Evolutionary conservation across 129 eudicot genomes (phyloP), one percentile per base, ranked within the genome.

Genomic region (Escallonia herrerae): DNA sequence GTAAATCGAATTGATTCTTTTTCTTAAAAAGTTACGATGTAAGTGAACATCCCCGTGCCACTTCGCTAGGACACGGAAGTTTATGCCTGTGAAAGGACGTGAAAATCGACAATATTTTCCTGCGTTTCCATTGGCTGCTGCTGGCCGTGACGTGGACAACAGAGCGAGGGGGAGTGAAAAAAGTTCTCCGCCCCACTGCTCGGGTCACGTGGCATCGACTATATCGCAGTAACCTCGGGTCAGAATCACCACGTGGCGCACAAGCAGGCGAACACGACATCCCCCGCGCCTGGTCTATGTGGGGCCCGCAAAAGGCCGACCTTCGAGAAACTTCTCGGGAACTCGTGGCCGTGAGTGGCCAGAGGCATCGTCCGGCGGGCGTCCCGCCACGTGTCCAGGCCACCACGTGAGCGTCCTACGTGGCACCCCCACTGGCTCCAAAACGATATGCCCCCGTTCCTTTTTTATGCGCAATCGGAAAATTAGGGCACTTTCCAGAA

Each of bases 251-350:
- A 80, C 78, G 81, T 80, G 81, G 51, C 74, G 1, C 10, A 9
- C 8, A 40, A 46, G 5, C 15, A 60, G 11, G 41, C 71, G 68
- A 67, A 73, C 74, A 56, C 69, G 45, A 45, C n/a, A 33, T 60
- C 78, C 67, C 43, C 60, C 60, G 42, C 64, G 45, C 73, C 12
- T 22, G 60, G 38, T 43, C 46, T 58, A 3, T 2, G 68, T 43
- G 60, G 4, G 39, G 40, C 57, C 39, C 48, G 15, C 40, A 2
- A 6, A 51, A 7, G 57, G 56, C 77, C 74, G 80, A 48, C 87
- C 82, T 90, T 86, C 95, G 75, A 80, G 97, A 86, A 90, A 69
- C 82, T 90, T 86, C 97, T 45, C 8, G 9, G 4, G 9, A 77
- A 84, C 68, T 83, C 76, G 75, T 84, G 97, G 97, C 80, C 68